phyloP scores from a whole-genome alignment of 129 eudicot species.

The Centella asiatica region DNA sequence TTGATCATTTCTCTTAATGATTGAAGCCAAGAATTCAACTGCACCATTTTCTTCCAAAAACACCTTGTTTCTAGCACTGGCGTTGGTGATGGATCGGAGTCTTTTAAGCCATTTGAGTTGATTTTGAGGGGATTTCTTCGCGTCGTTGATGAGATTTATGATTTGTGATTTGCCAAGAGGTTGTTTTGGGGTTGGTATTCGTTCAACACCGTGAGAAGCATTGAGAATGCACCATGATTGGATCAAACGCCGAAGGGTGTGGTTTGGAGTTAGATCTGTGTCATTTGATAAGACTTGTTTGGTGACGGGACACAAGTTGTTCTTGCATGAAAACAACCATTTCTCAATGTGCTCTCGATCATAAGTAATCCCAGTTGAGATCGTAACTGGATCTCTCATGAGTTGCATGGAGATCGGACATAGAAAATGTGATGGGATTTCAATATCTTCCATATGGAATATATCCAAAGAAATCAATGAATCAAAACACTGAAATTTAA shows the following conservation, averaged over 20 bases:
- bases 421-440: too few species aligned
- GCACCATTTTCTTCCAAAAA: not conserved
- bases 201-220: not conserved
- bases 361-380: slow-evolving; percentile 70
- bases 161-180: not conserved
- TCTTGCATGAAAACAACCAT: slow-evolving; percentile 28
- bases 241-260: slow-evolving; percentile 43
- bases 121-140: not conserved
- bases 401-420: slow-evolving; percentile 89
- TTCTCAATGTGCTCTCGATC: slow-evolving; percentile 35
- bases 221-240: slow-evolving; percentile 49
- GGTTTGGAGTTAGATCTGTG: not conserved
- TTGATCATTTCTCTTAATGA: not conserved
- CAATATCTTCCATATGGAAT: too few species aligned
- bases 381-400: slow-evolving; percentile 79
- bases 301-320: slow-evolving; percentile 37
- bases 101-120: not conserved
- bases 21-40: not conserved
- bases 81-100: not conserved
- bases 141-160: not conserved
- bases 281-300: slow-evolving; percentile 20
- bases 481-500: too few species aligned
- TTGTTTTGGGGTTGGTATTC: not conserved
- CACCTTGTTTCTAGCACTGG: not conserved
- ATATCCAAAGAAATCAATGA: too few species aligned